Conservation (phyloP, 2,329 filamentous ascomycete genomes). For the Aspergillus ruber region DNA sequence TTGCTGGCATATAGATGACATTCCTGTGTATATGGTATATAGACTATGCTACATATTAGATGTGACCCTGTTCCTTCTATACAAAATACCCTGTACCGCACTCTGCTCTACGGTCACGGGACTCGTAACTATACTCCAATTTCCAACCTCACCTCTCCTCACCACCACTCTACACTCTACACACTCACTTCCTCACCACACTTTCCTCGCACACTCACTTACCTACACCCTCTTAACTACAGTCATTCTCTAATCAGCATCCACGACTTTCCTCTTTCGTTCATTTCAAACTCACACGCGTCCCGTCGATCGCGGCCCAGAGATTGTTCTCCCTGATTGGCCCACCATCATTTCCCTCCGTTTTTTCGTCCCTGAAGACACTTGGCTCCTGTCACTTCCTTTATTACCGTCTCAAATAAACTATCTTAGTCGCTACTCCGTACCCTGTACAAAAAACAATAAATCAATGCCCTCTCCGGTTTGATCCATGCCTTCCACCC, state of each 20-base stretch:
- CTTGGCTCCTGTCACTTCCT: neutral
- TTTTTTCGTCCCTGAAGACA: neutral
- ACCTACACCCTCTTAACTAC: neutral
- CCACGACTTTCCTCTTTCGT: neutral
- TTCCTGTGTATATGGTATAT: too few species aligned
- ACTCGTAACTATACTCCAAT: neutral
- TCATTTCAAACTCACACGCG: neutral
- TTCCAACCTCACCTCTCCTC: neutral
- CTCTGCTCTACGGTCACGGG: neutral
- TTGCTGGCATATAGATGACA: too few species aligned
- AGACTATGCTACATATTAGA: too few species aligned
- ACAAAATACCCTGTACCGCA: too few species aligned
- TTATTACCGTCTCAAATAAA: too few species aligned
- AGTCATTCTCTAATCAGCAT: neutral
- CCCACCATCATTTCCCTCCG: neutral
- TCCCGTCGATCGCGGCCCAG: neutral
- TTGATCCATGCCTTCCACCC: slow-evolving; percentile 1
- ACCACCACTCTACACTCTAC: neutral
- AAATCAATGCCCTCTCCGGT: neutral
- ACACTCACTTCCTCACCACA: too few species aligned
- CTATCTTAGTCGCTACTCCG: too few species aligned
- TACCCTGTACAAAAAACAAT: too few species aligned
- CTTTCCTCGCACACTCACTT: neutral
- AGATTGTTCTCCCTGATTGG: neutral
- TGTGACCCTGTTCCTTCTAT: too few species aligned